These are phyloP conservation scores for Apiospora sp. DNA, from an alignment of 2,329 filamentous ascomycete species.

Conservation along the genomic window DNA sequence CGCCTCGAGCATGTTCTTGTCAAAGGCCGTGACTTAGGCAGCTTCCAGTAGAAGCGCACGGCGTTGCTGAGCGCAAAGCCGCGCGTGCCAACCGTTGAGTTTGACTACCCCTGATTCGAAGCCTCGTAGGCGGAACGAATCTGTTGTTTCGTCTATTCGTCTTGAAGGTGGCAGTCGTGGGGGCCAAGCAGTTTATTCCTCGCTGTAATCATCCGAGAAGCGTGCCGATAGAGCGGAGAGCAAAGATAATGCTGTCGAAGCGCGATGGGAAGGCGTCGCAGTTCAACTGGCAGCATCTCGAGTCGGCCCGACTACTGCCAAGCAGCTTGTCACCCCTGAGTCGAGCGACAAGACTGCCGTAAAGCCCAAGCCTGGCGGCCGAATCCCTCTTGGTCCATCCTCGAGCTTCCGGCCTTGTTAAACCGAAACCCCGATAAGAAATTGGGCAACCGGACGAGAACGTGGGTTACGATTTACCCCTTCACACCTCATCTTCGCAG, in stretches of 20 bases:
- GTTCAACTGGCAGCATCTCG: too few relatives aligned
- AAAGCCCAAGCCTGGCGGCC: background rate
- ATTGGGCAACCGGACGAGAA: too few relatives aligned
- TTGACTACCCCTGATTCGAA: background rate
- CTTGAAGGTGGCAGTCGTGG: background rate
- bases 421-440: too few relatives aligned
- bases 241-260: too few relatives aligned
- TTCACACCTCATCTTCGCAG: too few relatives aligned
- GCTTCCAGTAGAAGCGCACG: conserved; percentile 6
- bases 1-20: too few relatives aligned
- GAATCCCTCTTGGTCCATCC: background rate
- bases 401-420: background rate
- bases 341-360: background rate
- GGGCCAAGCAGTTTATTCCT: background rate
- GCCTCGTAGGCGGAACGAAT: background rate
- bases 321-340: background rate
- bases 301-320: too few relatives aligned
- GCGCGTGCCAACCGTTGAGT: background rate
- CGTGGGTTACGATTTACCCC: too few relatives aligned
- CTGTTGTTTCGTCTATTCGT: background rate
- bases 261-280: too few relatives aligned
- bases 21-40: background rate
- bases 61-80: conserved; percentile 3
- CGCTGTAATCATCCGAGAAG: background rate
- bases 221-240: background rate